Percentiles rank a stretch among this genome's conserved stretches.
phyloP scores from a whole-genome alignment of 192 early-diverging fungal genomes.

The Oehlia diaphana region DNA sequence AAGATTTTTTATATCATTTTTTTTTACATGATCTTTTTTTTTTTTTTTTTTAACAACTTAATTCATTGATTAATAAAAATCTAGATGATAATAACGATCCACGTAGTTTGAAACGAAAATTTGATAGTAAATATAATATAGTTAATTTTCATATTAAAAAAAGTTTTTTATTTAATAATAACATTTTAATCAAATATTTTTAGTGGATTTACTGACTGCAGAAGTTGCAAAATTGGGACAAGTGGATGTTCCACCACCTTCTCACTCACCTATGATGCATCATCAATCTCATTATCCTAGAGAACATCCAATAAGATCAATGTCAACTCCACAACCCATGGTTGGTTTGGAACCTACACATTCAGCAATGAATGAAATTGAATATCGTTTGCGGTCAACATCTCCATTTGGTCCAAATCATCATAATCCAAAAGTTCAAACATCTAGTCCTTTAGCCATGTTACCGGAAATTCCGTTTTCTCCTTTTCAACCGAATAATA shows the following conservation, averaged over 20 bases:
- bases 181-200: neutral
- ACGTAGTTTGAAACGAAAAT: conserved; percentile 25
- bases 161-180: neutral
- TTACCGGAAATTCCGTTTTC: conserved; percentile 27
- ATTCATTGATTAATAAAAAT: neutral
- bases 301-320: conserved; percentile 13
- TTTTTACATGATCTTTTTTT: too few relatives aligned
- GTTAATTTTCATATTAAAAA: neutral
- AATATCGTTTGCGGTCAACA: neutral
- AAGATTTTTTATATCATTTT: neutral
- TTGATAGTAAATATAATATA: conserved; percentile 25
- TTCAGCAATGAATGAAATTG: neutral
- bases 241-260: neutral
- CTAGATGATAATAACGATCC: conserved; percentile 7
- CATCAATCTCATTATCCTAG: conserved; percentile 13
- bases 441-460: conserved; percentile 22
- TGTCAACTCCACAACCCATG: conserved; percentile 17
- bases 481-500: conserved; percentile 13
- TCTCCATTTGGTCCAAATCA: neutral
- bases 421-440: conserved; percentile 18
- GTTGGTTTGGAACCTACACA: conserved; percentile 17
- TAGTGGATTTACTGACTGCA: conserved; percentile 29
- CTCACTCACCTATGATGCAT: neutral
- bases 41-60: neutral
- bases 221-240: conserved; percentile 30